Evolutionary conservation across 106 monocot genomes (phyloP).

Genomic region (Triglochin maritima): DNA sequence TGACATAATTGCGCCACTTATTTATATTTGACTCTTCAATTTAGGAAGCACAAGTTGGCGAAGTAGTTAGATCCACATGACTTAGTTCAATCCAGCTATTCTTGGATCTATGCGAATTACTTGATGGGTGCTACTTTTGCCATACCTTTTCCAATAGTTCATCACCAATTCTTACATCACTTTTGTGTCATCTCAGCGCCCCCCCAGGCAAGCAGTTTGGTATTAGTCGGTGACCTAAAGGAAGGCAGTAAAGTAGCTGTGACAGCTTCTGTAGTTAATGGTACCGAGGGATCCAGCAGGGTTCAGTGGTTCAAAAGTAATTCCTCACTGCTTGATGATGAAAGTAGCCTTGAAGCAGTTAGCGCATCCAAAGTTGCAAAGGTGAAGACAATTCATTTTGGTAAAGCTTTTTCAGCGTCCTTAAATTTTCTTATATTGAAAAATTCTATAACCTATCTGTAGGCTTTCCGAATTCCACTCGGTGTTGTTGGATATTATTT

Average conservation of each 20-base stretch:
- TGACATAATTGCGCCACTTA: too few relatives aligned
- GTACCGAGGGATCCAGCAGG: slow-evolving; percentile 75
- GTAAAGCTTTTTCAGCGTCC: not conserved
- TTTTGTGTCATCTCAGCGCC: slow-evolving; percentile 42
- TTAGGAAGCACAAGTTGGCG: too few relatives aligned
- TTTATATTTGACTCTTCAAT: too few relatives aligned
- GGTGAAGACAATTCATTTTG: slow-evolving; percentile 24
- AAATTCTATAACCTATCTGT: not conserved
- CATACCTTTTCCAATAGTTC: not conserved
- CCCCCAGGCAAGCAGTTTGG: slow-evolving; percentile 65
- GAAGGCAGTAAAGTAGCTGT: slow-evolving; percentile 86
- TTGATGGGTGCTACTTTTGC: too few relatives aligned
- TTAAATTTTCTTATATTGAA: not conserved
- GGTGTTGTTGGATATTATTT: slow-evolving; percentile 82
- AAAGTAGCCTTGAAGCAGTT: slow-evolving; percentile 70
- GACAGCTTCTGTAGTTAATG: slow-evolving; percentile 61
- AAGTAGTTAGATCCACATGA: too few relatives aligned
- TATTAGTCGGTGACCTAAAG: slow-evolving; percentile 71
- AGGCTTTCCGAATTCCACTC: slow-evolving; percentile 88
- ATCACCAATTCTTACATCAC: not conserved
- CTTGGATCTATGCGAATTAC: too few relatives aligned
- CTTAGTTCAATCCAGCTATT: too few relatives aligned
- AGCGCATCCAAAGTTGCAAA: slow-evolving; percentile 81
- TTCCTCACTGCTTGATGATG: slow-evolving; percentile 36
- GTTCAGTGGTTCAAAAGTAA: slow-evolving; percentile 92